Evolutionary conservation across 2,329 filamentous ascomycete species (phyloP), one percentile per base, ranked within the genome.

Genomic region (Phialocephala sp.): DNA sequence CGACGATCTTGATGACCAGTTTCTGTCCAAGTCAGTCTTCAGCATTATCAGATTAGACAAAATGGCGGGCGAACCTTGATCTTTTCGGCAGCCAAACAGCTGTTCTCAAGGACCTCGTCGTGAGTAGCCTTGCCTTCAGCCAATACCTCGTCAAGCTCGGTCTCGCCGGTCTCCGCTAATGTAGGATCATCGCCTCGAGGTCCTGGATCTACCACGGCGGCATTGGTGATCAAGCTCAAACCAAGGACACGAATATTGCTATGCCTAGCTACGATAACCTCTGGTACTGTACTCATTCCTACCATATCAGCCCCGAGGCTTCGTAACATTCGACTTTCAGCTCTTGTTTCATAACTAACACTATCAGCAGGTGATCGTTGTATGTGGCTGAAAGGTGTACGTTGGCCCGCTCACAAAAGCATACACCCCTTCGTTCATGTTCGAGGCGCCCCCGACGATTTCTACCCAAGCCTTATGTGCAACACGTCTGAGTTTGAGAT

Each of bases 211-310:
- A 89, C 76, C 6, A 90, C 85, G 8, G 85, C 84, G 32, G 82
- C 85, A 76, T 91, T 90, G 18, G 88, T 90, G 24, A 90, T 87
- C 57, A 91, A 77, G 73, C 87, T 89, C 73, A 90, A 84, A 6
- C 87, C 88, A 43, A 90, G 78, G 8, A 91, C 85, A 35, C 84
- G 80, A 71, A 90, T 82, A n/a, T 84, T 85, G 62, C 81, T 83
- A 75, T 91, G 88, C 68, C 88, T 81, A 37, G 88, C 88, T 18
- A 88, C 86, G 59, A 90, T 83, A 60, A 90, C 88, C 73, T 91
- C 88, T 8, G 88, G 88, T 35, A 90, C 87, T 0, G 88, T 90
- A 37, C 86, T 89, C 88, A 91, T 90, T 15, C 88, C 88, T 1
- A 90, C 88, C n/a, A 90, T 79, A 72, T 90, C 88, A n/a, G 87